phyloP scores from a whole-genome alignment of 1,284 basidiomycete genomes.

The Hortiboletus rubellus region DNA sequence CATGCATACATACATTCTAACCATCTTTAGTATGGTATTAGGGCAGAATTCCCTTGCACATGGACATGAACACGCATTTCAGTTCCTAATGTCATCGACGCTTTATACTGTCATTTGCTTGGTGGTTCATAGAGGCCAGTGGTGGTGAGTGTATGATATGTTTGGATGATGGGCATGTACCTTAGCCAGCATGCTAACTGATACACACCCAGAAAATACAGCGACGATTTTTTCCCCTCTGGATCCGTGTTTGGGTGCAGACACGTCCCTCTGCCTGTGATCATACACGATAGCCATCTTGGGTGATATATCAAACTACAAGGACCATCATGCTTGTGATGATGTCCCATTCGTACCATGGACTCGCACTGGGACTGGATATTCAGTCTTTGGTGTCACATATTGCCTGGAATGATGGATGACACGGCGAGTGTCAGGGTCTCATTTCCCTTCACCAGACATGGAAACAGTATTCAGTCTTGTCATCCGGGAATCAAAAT shows the following conservation, averaged over 20 bases:
- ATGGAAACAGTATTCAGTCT: background rate
- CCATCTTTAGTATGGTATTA: constrained; percentile 17
- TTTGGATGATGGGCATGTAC: background rate
- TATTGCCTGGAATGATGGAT: background rate
- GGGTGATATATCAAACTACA: constrained; percentile 1
- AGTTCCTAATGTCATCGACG: background rate
- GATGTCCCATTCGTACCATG: background rate
- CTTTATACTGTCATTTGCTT: no score
- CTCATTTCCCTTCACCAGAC: background rate
- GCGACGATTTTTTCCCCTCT: background rate
- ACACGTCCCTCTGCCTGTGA: constrained; percentile 1
- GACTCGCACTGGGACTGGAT: background rate
- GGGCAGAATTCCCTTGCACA: constrained; percentile 10
- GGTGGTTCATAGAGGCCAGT: background rate
- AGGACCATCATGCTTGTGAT: background rate
- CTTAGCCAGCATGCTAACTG: background rate
- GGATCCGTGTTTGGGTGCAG: background rate
- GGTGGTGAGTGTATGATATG: constrained; percentile 11
- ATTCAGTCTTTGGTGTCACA: background rate
- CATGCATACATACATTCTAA: background rate
- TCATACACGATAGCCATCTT: constrained; percentile 14
- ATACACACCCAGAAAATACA: background rate
- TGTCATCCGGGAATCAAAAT: background rate
- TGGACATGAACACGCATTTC: background rate
- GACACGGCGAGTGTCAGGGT: background rate